These are phyloP conservation scores for Agarophyton chilense DNA, from an alignment of 23 red algal genomes.

Conservation along the genomic window DNA sequence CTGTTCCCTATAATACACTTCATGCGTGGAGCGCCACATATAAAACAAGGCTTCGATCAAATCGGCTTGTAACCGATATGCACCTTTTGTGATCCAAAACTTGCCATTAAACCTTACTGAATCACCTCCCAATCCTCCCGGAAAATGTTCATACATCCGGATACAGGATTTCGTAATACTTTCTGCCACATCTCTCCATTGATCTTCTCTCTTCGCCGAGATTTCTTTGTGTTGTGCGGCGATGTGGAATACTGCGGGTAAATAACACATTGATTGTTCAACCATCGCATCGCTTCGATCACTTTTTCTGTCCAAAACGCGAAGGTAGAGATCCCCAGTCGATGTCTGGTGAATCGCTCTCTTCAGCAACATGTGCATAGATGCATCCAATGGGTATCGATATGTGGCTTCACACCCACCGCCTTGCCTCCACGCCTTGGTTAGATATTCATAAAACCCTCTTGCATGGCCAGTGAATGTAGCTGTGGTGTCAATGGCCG, in stretches of 20 bases:
- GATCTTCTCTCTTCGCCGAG: slow-evolving; percentile 25
- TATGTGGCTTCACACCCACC: slow-evolving; percentile 52
- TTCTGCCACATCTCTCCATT: slow-evolving; percentile 69
- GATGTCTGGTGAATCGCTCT: slow-evolving; percentile 33
- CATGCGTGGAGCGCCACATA: slow-evolving; percentile 69
- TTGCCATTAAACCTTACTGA: slow-evolving; percentile 43
- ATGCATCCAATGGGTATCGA: slow-evolving; percentile 52
- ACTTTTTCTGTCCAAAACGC: slow-evolving; percentile 4
- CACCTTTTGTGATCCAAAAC: slow-evolving; percentile 42
- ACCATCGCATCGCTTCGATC: slow-evolving; percentile 17
- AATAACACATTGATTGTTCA: slow-evolving; percentile 66
- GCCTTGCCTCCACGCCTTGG: slow-evolving; percentile 75
- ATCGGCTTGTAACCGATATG: slow-evolving; percentile 71
- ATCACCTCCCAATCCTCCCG: slow-evolving; percentile 63
- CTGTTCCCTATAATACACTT: slow-evolving; percentile 51
- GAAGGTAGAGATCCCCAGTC: slow-evolving; percentile 29
- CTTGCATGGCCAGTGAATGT: slow-evolving; percentile 44
- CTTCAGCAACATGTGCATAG: slow-evolving; percentile 55
- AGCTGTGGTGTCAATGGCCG: slow-evolving; percentile 21
- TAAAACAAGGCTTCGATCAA: slow-evolving; percentile 78
- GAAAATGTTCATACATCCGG: slow-evolving; percentile 75
- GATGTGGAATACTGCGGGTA: slow-evolving; percentile 61
- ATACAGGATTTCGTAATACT: slow-evolving; percentile 69
- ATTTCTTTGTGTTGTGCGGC: slow-evolving; percentile 42
- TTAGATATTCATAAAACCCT: slow-evolving; percentile 76